phyloP scores from a whole-genome alignment of 352 stramenopile genomes.

The Globisporangium sylvaticum region DNA sequence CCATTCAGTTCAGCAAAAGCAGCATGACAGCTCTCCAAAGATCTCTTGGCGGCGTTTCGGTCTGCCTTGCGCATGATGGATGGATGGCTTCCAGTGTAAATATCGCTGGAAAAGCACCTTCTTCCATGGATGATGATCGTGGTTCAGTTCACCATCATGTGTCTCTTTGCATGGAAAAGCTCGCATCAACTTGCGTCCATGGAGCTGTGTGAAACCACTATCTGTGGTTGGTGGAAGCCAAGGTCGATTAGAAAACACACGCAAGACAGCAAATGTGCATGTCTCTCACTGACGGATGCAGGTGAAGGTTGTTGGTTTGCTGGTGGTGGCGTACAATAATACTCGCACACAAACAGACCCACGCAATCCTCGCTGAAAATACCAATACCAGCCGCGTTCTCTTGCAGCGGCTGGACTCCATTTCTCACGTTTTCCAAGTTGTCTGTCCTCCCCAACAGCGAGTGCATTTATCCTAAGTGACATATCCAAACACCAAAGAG shows the following conservation, averaged over 20 bases:
- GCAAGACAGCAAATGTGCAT: neutral
- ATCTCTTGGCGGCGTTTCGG: constrained; percentile 3
- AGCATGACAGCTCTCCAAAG: neutral
- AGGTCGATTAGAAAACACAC: neutral
- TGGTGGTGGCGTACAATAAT: neutral
- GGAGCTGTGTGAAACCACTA: neutral
- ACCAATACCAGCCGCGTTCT: neutral
- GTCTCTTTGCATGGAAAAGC: neutral
- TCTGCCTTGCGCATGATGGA: neutral
- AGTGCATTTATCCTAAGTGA: neutral
- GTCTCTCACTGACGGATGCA: constrained; percentile 2
- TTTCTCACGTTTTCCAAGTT: neutral
- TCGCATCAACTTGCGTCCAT: neutral
- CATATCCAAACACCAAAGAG: too few relatives aligned
- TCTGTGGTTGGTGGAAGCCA: neutral
- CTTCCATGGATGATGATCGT: neutral
- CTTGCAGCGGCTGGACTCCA: constrained; percentile 4
- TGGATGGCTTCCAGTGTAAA: neutral
- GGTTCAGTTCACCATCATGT: neutral
- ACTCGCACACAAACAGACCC: neutral
- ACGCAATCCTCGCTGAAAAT: neutral
- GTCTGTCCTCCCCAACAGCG: neutral
- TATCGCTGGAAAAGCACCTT: too few relatives aligned
- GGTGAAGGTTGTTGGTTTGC: neutral
- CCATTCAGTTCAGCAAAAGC: neutral